phyloP scores from a whole-genome alignment of 78 protist genomes.

The Dictyostelium brefeldianum region DNA sequence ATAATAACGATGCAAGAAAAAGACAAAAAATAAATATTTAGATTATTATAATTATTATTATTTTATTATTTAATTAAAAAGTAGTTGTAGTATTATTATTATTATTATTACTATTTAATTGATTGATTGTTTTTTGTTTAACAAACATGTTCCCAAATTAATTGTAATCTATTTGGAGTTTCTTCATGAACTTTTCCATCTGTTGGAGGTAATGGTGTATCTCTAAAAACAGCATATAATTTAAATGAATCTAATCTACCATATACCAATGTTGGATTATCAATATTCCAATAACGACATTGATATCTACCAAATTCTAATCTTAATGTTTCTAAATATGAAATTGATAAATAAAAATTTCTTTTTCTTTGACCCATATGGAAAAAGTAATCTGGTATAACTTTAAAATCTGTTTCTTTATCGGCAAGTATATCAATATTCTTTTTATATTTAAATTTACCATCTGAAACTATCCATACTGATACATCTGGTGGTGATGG shows the following conservation, averaged over 20 bases:
- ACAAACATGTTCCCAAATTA: not conserved
- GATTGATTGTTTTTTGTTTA: not conserved
- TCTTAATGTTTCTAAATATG: slow-evolving; percentile 17
- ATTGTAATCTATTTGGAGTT: not conserved
- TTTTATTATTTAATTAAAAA: not conserved
- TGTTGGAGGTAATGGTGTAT: slow-evolving; percentile 11
- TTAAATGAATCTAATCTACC: slow-evolving; percentile 42
- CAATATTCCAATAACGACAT: slow-evolving; percentile 48
- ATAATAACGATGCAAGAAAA: slow-evolving; percentile 15
- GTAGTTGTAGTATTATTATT: too few relatives aligned
- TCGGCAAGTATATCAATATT: not conserved
- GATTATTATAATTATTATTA: not conserved
- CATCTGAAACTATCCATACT: slow-evolving; percentile 21
- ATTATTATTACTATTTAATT: too few relatives aligned
- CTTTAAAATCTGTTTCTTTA: not conserved
- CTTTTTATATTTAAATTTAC: not conserved
- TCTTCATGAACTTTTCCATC: not conserved
- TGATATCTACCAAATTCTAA: slow-evolving; percentile 42
- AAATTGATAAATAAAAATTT: slow-evolving; percentile 29
- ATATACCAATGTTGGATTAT: not conserved
- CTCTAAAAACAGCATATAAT: slow-evolving; percentile 15
- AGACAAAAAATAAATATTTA: slow-evolving; percentile 70
- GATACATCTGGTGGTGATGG: slow-evolving; percentile 57
- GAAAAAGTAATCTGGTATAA: slow-evolving; percentile 9
- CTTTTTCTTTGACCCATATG: slow-evolving; percentile 31